A percentile compares a stretch with the other conserved stretches of the same genome.
Evolutionary conservation across 1,139 yeast species (phyloP).

Genomic region (Saccharomyces hybrid): DNA sequence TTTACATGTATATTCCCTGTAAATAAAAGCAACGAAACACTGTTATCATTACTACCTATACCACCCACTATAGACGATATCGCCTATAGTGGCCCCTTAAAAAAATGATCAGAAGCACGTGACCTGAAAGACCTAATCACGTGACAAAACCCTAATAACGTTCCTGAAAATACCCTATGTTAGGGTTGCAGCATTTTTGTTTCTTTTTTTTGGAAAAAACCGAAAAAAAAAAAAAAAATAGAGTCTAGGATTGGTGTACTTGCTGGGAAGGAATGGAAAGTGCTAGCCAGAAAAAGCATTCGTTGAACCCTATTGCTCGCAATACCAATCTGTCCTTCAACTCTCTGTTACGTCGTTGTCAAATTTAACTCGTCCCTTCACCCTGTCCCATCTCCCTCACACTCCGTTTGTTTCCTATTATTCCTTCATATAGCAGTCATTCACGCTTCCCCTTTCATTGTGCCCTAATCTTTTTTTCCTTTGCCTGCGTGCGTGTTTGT

Average conservation of each 20-base stretch:
- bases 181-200: neutral
- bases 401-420: neutral
- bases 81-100: constrained; percentile 6
- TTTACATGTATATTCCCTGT: neutral
- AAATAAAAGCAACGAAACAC: neutral
- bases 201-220: neutral
- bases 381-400: neutral
- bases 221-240: neutral
- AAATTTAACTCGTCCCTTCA: neutral
- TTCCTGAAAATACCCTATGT: neutral
- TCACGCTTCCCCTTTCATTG: neutral
- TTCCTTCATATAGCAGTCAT: neutral
- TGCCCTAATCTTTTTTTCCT: neutral
- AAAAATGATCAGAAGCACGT: neutral
- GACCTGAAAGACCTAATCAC: neutral
- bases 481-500: constrained; percentile 1
- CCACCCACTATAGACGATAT: constrained; percentile 11
- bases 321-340: neutral
- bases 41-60: constrained; percentile 10
- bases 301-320: neutral
- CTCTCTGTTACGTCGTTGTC: neutral
- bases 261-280: neutral
- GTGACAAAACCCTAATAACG: neutral
- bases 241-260: neutral
- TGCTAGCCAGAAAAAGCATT: neutral